Percentiles rank a stretch among this genome's conserved stretches.
Conservation (phyloP, 1,284 basidiomycete species). For the Ganoderma resinaceum region DNA sequence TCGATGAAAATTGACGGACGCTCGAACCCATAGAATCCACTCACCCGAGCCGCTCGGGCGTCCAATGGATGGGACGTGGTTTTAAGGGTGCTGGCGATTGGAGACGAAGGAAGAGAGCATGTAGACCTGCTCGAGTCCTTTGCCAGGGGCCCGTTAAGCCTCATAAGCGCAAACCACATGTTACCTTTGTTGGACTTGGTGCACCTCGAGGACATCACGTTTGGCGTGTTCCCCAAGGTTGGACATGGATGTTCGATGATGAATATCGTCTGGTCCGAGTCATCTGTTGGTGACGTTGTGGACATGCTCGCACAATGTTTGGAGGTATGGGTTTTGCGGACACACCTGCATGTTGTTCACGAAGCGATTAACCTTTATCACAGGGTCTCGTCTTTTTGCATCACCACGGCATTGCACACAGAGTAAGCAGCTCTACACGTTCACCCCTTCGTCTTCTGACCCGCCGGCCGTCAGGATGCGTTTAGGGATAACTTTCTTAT, state of each 20-base stretch:
- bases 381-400: conserved; percentile 17
- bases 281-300: conserved; percentile 40
- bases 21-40: conserved; percentile 6
- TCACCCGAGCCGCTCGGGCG: conserved; percentile 1
- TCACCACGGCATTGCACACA: conserved; percentile 6
- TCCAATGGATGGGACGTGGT: conserved; percentile 6
- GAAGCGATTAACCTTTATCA: background rate
- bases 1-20: background rate
- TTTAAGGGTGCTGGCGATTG: conserved; percentile 7
- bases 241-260: conserved; percentile 20
- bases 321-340: conserved; percentile 33
- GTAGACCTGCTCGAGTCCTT: conserved; percentile 9
- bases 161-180: conserved; percentile 15
- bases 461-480: conserved; percentile 11
- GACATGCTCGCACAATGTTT: conserved; percentile 42
- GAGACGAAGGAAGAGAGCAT: conserved; percentile 5
- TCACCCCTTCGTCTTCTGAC: background rate
- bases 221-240: conserved; percentile 40
- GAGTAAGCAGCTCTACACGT: background rate
- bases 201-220: conserved; percentile 38
- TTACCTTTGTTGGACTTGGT: conserved; percentile 36
- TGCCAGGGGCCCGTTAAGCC: conserved; percentile 2
- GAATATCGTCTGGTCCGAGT: conserved; percentile 32
- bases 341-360: no score
- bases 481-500: conserved; percentile 27